Conservation (phyloP, 371 early-diverging fungal species). For the Globomyces sp. region DNA sequence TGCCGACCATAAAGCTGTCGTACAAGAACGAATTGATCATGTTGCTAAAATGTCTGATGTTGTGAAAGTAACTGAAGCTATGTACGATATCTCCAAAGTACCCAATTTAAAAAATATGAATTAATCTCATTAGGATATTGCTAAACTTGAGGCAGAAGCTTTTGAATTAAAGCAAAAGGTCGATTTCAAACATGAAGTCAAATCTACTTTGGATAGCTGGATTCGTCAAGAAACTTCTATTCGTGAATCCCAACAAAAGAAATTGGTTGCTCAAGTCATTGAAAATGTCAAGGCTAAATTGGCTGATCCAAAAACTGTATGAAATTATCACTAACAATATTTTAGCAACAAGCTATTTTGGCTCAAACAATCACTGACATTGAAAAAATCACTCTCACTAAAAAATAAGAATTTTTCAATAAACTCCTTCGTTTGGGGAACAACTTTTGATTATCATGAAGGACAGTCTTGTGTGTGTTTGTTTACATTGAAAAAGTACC, state of each 20-base stretch:
- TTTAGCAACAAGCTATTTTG: conserved; percentile 55
- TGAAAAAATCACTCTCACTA: conserved; percentile 25
- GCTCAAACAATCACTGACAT: conserved; percentile 56
- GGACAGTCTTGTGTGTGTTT: no score
- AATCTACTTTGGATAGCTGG: conserved; percentile 90
- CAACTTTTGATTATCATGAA: no score
- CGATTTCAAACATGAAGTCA: conserved; percentile 78
- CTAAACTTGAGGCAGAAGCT: conserved; percentile 86
- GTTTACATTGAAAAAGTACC: no score
- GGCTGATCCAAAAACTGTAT: conserved; percentile 68
- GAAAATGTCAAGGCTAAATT: conserved; percentile 79
- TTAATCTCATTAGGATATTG: conserved; percentile 65
- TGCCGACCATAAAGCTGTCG: conserved; percentile 86
- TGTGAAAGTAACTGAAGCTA: conserved; percentile 87
- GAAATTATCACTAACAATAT: not conserved
- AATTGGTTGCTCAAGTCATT: conserved; percentile 81
- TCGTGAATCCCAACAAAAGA: conserved; percentile 92
- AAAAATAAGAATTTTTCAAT: not conserved
- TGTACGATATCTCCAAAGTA: conserved; percentile 89
- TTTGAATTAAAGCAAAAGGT: conserved; percentile 92
- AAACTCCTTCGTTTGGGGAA: no score
- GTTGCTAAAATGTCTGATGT: conserved; percentile 90
- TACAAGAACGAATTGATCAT: conserved; percentile 83
- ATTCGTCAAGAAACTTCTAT: conserved; percentile 92
- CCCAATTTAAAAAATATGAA: not conserved